Percentiles rank a stretch among this genome's conserved stretches.
Conservation (phyloP, 2,329 filamentous ascomycete genomes). For the Aspergillus luchuensis region DNA sequence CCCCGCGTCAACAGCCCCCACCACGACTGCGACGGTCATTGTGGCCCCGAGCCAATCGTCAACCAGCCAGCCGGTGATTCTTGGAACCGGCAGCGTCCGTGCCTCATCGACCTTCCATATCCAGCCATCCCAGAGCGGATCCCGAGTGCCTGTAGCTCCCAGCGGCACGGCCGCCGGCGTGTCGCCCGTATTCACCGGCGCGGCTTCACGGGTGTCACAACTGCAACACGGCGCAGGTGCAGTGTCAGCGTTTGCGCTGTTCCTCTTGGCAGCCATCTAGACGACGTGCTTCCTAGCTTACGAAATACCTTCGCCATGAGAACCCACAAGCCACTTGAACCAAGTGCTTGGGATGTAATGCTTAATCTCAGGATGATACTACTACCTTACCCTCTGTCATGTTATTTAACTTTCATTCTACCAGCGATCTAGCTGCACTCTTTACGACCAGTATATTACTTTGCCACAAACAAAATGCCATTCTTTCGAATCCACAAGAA, state of each 20-base stretch:
- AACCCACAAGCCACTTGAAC: neutral
- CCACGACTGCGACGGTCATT: slow-evolving; percentile 8
- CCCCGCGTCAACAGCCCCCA: neutral
- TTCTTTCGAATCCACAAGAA: neutral
- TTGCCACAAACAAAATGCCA: neutral
- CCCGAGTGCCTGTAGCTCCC: slow-evolving; percentile 14
- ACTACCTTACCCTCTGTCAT: neutral
- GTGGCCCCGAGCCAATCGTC: slow-evolving; percentile 4
- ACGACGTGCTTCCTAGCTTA: neutral
- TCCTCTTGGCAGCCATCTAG: slow-evolving; percentile 19
- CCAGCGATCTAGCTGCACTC: neutral
- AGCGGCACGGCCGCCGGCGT: slow-evolving; percentile 19
- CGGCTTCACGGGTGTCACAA: slow-evolving; percentile 16
- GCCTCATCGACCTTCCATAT: slow-evolving; percentile 21
- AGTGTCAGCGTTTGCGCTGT: slow-evolving; percentile 16
- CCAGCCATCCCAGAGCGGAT: slow-evolving; percentile 15
- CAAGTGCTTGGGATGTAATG: neutral
- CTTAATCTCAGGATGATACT: neutral
- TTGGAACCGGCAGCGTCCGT: slow-evolving; percentile 8
- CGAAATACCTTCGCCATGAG: neutral
- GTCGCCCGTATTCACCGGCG: slow-evolving; percentile 26
- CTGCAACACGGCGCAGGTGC: slow-evolving; percentile 13
- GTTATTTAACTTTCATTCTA: neutral
- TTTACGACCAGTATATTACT: neutral
- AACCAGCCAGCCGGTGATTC: slow-evolving; percentile 11